These are phyloP conservation scores for Intubia oerlemansii DNA, from an alignment of 2,329 filamentous ascomycete species.

Conservation along the genomic window DNA sequence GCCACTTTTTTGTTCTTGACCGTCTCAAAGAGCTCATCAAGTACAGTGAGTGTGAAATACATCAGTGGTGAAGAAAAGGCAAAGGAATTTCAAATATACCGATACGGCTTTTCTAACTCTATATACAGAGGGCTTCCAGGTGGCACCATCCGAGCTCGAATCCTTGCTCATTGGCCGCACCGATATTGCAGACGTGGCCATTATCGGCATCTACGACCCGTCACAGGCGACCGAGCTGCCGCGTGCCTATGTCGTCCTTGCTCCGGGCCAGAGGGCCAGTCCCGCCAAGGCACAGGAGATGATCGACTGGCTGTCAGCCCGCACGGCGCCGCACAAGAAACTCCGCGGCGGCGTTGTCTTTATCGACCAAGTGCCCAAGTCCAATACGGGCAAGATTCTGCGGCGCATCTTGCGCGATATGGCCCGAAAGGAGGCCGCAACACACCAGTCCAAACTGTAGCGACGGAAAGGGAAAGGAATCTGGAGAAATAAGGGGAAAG, in stretches of 20 bases:
- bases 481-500: neutral
- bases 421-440: conserved; percentile 16
- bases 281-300: conserved; percentile 18
- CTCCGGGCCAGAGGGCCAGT: conserved; percentile 13
- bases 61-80: neutral
- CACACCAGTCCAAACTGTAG: conserved; percentile 19
- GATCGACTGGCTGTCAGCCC: conserved; percentile 15
- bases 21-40: conserved; percentile 51
- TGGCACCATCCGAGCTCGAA: conserved; percentile 45
- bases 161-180: conserved; percentile 20
- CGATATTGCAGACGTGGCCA: conserved; percentile 34
- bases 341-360: conserved; percentile 52
- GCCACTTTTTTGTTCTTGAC: conserved; percentile 81
- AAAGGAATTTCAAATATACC: too few species aligned
- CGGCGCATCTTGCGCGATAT: conserved; percentile 20
- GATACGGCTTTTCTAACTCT: too few species aligned
- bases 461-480: neutral
- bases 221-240: conserved; percentile 46
- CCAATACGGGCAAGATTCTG: conserved; percentile 31
- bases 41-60: conserved; percentile 23
- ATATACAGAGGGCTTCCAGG: conserved; percentile 50
- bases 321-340: conserved; percentile 34
- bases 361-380: conserved; percentile 49
- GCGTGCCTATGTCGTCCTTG: conserved; percentile 38
- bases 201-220: conserved; percentile 38